These are phyloP conservation scores for Centrapalus pauciflorus DNA, from an alignment of 129 eudicot species.

Conservation along the genomic window DNA sequence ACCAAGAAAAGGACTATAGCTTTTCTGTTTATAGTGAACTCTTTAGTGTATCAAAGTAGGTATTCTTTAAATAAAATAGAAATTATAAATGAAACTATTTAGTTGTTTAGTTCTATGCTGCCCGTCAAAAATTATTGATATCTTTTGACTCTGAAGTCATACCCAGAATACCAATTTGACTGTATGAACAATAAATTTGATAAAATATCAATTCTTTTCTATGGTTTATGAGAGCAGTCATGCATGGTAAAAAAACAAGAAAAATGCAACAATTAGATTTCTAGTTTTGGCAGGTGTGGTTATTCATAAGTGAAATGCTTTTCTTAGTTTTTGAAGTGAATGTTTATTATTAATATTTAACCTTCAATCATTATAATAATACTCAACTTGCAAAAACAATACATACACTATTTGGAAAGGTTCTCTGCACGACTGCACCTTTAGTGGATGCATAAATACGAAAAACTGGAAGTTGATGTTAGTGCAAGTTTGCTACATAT, in stretches of 20 bases:
- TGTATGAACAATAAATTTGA: background rate
- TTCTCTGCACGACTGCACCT: background rate
- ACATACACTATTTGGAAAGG: background rate
- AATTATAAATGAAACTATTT: too few relatives aligned
- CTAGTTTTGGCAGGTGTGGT: conserved; percentile 2
- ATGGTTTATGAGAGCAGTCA: background rate
- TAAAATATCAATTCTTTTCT: background rate
- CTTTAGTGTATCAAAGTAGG: background rate
- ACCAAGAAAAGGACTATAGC: background rate
- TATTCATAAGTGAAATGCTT: background rate
- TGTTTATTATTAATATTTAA: background rate
- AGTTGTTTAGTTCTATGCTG: conserved; percentile 6
- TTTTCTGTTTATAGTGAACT: conserved; percentile 4
- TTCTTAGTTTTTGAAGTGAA: background rate
- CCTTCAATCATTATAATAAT: background rate
- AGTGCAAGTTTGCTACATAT: background rate
- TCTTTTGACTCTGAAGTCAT: background rate
- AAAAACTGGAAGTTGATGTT: background rate
- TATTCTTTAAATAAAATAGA: conserved; percentile 1
- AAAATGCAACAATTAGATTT: conserved; percentile 1
- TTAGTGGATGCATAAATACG: conserved; percentile 1
- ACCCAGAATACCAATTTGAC: background rate
- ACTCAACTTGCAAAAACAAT: background rate
- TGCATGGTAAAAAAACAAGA: background rate
- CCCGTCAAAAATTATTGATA: background rate